Evolutionary conservation across 2,329 filamentous ascomycete species (phyloP).

Genomic region (Sporothrix schenckii): DNA sequence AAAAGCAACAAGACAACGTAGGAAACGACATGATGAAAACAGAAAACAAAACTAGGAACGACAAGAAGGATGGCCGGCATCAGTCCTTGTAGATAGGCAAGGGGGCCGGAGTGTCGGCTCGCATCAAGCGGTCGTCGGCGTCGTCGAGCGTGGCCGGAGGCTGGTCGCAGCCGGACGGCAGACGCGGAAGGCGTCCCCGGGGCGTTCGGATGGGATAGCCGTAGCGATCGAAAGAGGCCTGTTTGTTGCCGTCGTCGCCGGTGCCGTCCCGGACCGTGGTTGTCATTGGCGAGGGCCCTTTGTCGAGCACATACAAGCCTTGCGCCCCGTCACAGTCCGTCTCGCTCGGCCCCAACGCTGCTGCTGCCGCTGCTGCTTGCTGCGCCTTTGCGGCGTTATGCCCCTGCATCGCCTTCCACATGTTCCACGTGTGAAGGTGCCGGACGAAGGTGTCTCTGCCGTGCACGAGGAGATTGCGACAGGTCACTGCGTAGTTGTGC

Average conservation of each 20-base stretch:
- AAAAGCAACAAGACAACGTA: no score
- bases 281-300: background rate
- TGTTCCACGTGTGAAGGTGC: background rate
- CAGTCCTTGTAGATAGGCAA: background rate
- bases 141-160: background rate
- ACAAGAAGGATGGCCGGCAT: background rate
- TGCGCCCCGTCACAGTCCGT: background rate
- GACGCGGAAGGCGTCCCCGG: background rate
- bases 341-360: no score
- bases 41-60: background rate
- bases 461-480: background rate
- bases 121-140: background rate
- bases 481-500: background rate
- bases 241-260: background rate
- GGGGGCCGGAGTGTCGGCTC: conserved; percentile 1
- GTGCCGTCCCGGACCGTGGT: background rate
- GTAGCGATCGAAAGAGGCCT: background rate
- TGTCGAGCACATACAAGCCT: background rate
- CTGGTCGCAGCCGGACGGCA: background rate
- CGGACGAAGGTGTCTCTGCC: background rate
- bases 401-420: background rate
- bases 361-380: background rate
- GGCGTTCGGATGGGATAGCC: background rate
- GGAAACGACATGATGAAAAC: no score
- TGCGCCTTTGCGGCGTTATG: background rate